Evolutionary conservation across 352 stramenopile species (phyloP), one percentile per base, ranked within the genome.

Genomic region (Globisporangium iwayamae): DNA sequence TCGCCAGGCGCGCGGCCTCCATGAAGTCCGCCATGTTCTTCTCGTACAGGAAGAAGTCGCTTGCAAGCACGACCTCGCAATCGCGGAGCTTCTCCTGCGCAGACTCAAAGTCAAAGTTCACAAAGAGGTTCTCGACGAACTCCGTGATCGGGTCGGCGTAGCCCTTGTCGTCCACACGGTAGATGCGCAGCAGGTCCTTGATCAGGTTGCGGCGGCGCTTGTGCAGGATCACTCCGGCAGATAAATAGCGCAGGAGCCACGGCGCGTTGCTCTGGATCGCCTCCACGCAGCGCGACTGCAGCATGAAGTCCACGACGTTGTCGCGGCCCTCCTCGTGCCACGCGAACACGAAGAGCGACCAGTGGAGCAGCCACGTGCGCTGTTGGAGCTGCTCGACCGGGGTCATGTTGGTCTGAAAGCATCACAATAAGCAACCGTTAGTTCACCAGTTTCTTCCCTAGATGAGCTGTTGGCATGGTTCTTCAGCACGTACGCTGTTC

Each of bases 51-150:
- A 99, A 99, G 71, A 99, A 99, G 71, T 99, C 97, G 48, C 90
- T 92, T 13, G 81, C 79, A 50, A 99, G 81, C 61, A 99, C 96
- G 51, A 96, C 83, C 72, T 98, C 93, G 72, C 95, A 99, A 73
- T 97, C 87, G 61, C 89, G 82, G 53, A 98, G 79, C 72, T 96
- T 85, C 73, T 91, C 88, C 75, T 99, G 96, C 20, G 97, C 96
- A 20, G 85, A 95, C 69, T 99, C 97, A 78, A 99, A 99, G 78
- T 99, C 96, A 76, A 99, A 99, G 66, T 98, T 93, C 47, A 99
- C 94, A 63, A 98, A 99, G 10, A 99, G 83, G 62, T 94, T 96
- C 61, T 99, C 96, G 54, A 99, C 87, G 75, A 99, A 99, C 71
- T 98, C 83, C 45, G 91, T 85, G 56, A 96, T 86, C 61, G 87